Base-by-base conservation (phyloP, 169 alveolate species). In the Plasmodium malariae region DNA sequence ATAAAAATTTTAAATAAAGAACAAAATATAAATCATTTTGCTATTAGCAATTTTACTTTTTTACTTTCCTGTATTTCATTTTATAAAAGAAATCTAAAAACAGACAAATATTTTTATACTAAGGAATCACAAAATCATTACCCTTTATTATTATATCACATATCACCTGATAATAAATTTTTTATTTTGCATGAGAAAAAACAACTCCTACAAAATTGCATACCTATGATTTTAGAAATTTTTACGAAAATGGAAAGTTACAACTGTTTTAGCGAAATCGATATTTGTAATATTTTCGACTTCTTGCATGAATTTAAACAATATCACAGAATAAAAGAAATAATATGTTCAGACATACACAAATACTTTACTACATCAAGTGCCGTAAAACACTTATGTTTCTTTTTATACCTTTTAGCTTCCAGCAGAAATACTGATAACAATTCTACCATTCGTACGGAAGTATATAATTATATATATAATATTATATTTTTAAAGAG, bases 221-320 rank as follows among this genome's bases (percentile, higher is more conserved):
- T 67, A 17, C 28, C 78, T 57, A 69, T 86, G 4, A 70, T 86
- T 30, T 65, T 86, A 37, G 40, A 70, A 1, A 86, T 86, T 86
- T 59, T 86, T 26, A 28, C 57, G 60, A 86, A 55, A 54, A 43
- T 86, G 11, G 36, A 86, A 48, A 62, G 21, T 14, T 69, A 70
- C 51, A 69, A 70, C 14, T 40, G 70, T 49, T 74, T 86, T 48
- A 70, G 32, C 24, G 65, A 55, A 28, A 60, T 34, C 5, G 92
- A 86, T 49, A 57, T 86, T n/a, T 86, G 92, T 49, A 86, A 86
- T 49, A 86, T 86, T 36, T 62, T 86, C 19, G 92, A 86, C 62
- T 86, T 86, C 40, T 65, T 86, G 70, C 51, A 86, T 71, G 92
- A 86, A 49, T 86, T 86, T 69, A 86, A 86, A 57, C 40, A 57